Base-by-base conservation (phyloP, 2,329 filamentous ascomycete species). In the Arthrobotrys megalospora region DNA sequence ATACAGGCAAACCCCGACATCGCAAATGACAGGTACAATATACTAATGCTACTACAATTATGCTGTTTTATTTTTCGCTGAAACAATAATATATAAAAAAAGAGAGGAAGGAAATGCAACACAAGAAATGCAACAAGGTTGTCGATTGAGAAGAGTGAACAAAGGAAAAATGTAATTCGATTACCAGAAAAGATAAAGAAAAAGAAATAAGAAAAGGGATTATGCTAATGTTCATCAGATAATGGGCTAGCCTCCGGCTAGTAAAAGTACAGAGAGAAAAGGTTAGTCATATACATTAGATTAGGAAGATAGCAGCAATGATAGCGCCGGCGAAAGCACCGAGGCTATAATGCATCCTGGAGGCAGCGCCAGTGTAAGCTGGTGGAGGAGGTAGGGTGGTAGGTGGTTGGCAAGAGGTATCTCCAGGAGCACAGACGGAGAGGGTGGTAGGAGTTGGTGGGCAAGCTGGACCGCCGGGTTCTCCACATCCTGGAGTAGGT, bases 311-410 rank as follows among this genome's bases (percentile, higher is more conserved):
- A 16, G 50, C 45, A 12, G 58, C 66, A 45, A 71, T 60, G 48
- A 72, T 8, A 38, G 63, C 75, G 21, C 67, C 67, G 16, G 48
- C 63, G 32, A 78, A 52, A 34, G 34, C 62, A 48, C 52, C 67
- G 36, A 72, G 3, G 53, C 65, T 78, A 19, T 68, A 78, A n/a
- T 68, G 62, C 43, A 71, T 55, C 28, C 34, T 47, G 11, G 67
- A 78, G 48, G 34, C 67, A 21, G 62, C 75, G 38, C 75, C 75
- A 43, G 75, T 72, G 32, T 67, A 58, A 1, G 36, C 38, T 50
- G 67, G 67, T 41, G 66, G 60, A 55, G 65, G 45, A 47, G 50
- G 41, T 5, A 28, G 41, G 38, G 50, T 43, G 5, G 66, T 38
- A 0, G 64, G 19, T 43, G 60, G 58, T n/a, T 64, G 58, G 60